Percentiles rank a stretch among this genome's conserved stretches.
Conservation (phyloP, 148 eudicot species). For the Hydrangea macrophylla region DNA sequence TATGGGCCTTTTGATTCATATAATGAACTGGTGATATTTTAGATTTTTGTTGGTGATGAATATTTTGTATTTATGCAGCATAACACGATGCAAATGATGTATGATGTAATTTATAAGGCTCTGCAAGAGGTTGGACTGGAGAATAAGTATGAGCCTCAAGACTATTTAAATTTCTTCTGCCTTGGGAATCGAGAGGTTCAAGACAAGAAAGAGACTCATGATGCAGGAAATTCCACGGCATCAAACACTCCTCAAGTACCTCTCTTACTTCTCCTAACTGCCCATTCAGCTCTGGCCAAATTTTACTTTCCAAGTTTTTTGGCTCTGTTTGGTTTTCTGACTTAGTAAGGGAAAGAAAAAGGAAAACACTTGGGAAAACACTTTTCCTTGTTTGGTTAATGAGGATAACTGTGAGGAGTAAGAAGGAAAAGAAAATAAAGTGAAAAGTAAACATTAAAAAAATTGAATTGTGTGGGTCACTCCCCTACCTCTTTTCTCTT, state of each 20-base stretch:
- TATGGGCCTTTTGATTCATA: not conserved
- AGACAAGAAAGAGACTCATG: slow-evolving; percentile 13
- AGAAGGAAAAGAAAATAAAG: too few species aligned
- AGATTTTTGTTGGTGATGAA: too few species aligned
- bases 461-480: too few species aligned
- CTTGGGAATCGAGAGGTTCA: slow-evolving; percentile 72
- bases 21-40: not conserved
- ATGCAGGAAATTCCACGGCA: slow-evolving; percentile 20
- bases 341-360: too few species aligned
- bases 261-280: not conserved
- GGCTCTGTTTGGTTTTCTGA: too few species aligned
- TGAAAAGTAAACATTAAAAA: too few species aligned
- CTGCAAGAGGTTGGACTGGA: slow-evolving; percentile 66
- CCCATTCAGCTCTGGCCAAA: not conserved
- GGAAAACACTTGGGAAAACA: too few species aligned
- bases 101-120: slow-evolving; percentile 72
- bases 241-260: slow-evolving; percentile 61
- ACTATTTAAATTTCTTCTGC: slow-evolving; percentile 83
- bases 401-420: too few species aligned
- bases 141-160: slow-evolving; percentile 63
- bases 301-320: too few species aligned
- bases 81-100: slow-evolving; percentile 98
- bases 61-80: slow-evolving; percentile 55
- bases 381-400: too few species aligned
- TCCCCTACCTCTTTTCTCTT: too few species aligned